Evolutionary conservation across 495 filamentous ascomycete species (phyloP).

Genomic region (Bathelium albidoporum): DNA sequence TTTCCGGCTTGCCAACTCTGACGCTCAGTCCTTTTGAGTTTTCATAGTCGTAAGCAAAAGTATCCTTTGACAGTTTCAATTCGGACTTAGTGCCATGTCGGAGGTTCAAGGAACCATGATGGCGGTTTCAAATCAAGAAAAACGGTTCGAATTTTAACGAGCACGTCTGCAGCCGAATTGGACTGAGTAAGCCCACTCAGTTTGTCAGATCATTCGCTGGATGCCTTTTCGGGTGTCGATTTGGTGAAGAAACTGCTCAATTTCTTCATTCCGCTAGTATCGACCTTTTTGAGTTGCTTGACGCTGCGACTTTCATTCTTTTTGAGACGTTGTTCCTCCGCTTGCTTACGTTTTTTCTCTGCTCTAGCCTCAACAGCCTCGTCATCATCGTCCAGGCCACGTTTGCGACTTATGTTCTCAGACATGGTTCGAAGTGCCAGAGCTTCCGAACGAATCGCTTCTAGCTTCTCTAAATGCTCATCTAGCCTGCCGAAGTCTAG

Average conservation of each 20-base stretch:
- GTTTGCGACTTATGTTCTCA: slow-evolving; percentile 67
- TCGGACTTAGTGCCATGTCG: no score
- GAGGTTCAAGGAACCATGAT: no score
- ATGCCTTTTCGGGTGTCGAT: slow-evolving; percentile 30
- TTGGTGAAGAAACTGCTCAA: slow-evolving; percentile 90
- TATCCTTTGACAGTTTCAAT: no score
- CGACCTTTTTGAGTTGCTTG: slow-evolving; percentile 73
- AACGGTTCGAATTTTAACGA: no score
- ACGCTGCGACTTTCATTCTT: slow-evolving; percentile 63
- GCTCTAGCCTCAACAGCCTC: slow-evolving; percentile 37
- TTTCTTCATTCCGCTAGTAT: slow-evolving; percentile 90
- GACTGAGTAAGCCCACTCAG: no score
- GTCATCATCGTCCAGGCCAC: slow-evolving; percentile 59
- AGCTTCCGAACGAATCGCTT: slow-evolving; percentile 56
- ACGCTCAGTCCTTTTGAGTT: no score
- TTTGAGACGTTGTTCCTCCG: slow-evolving; percentile 67
- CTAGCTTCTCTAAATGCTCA: slow-evolving; percentile 52
- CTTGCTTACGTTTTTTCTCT: slow-evolving; percentile 55
- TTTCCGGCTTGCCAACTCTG: no score
- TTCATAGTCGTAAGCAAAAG: no score
- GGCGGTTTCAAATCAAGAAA: no score
- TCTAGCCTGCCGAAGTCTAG: slow-evolving; percentile 60
- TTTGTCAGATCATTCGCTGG: not conserved
- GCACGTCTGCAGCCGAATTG: no score
- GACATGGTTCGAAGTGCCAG: slow-evolving; percentile 49